These are phyloP conservation scores for Auxenochlorella pyrenoidosa DNA, from an alignment of 139 green algal genomes.

Conservation along the genomic window DNA sequence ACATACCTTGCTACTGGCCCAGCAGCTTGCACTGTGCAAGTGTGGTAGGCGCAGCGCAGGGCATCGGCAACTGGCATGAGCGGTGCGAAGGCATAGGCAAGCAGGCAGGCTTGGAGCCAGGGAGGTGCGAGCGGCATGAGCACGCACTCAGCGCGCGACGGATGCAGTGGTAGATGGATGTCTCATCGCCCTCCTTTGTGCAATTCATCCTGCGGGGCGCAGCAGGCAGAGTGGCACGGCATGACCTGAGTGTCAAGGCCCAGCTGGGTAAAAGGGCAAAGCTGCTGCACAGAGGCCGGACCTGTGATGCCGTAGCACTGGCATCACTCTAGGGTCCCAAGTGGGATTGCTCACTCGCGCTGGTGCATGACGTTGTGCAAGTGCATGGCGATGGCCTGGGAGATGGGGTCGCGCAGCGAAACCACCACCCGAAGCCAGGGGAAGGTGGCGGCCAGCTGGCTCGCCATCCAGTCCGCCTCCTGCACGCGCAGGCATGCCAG, in stretches of 20 bases:
- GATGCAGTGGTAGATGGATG: constrained; percentile 21
- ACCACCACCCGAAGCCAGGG: constrained; percentile 6
- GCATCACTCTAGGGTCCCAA: too few relatives aligned
- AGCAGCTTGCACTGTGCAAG: too few relatives aligned
- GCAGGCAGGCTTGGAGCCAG: too few relatives aligned
- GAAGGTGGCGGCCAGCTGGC: not conserved
- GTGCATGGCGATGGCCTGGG: constrained; percentile 18
- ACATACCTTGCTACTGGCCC: too few relatives aligned
- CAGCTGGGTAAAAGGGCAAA: too few relatives aligned
- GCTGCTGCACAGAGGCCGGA: too few relatives aligned
- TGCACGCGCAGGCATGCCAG: not conserved
- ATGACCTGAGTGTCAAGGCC: too few relatives aligned
- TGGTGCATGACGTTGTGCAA: constrained; percentile 28
- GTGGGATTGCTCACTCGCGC: not conserved
- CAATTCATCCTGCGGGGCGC: not conserved
- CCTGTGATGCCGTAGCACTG: too few relatives aligned
- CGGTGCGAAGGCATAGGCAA: too few relatives aligned
- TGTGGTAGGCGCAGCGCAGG: too few relatives aligned
- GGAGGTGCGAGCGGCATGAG: too few relatives aligned
- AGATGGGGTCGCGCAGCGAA: constrained; percentile 24
- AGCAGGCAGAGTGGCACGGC: not conserved
- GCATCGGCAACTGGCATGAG: too few relatives aligned
- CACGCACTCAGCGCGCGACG: not conserved
- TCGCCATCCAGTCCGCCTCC: not conserved
- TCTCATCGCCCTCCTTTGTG: not conserved